Conservation (phyloP, 2,329 filamentous ascomycete genomes). For the Diaporthe sp. region DNA sequence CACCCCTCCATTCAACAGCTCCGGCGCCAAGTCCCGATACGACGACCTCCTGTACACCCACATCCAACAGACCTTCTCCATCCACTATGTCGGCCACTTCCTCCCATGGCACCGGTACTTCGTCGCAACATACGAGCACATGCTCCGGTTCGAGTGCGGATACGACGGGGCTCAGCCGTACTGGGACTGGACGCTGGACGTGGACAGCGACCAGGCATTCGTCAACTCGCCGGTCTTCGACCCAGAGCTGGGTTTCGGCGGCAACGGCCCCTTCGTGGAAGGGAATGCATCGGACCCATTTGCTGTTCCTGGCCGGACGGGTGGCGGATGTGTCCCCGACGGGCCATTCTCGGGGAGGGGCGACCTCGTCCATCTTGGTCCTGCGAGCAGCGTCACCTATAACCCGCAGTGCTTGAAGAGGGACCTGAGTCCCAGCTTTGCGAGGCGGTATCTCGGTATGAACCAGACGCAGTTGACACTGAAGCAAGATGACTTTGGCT, state of each 20-base stretch:
- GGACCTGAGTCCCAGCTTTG: background rate
- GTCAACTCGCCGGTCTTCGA: background rate
- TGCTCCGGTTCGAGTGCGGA: slow-evolving; percentile 46
- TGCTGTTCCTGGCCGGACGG: background rate
- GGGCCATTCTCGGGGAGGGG: background rate
- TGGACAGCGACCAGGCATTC: background rate
- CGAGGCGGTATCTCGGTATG: background rate
- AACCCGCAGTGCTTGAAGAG: background rate
- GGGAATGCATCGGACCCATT: slow-evolving; percentile 33
- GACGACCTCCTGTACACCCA: background rate
- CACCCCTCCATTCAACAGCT: background rate
- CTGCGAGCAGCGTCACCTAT: background rate
- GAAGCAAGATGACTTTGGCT: background rate
- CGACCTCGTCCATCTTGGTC: background rate
- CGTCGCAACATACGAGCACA: slow-evolving; percentile 43
- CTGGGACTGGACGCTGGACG: slow-evolving; percentile 40
- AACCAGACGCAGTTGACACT: background rate
- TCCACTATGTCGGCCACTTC: slow-evolving; percentile 16
- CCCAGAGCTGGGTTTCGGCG: background rate
- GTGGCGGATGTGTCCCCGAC: background rate
- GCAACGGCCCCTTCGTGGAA: slow-evolving; percentile 44
- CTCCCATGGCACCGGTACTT: slow-evolving; percentile 47
- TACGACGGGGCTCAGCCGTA: slow-evolving; percentile 44
- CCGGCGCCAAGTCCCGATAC: background rate
- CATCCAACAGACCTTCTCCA: background rate